These are phyloP conservation scores for Vicia villosa DNA, from an alignment of 306 rosid genomes.

Conservation along the genomic window DNA sequence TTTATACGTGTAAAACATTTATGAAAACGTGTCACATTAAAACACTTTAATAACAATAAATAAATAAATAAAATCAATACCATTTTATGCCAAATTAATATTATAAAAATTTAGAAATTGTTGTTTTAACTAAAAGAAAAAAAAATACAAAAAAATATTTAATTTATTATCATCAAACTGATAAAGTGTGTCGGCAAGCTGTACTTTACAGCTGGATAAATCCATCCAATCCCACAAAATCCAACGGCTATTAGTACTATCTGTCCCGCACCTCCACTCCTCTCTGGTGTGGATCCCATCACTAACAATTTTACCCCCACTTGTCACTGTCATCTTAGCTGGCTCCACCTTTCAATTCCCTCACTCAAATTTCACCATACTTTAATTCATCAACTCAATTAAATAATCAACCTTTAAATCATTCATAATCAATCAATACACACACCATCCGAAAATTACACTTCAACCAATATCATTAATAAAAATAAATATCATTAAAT, in stretches of 20 bases:
- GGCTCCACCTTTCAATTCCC: conserved; percentile 33
- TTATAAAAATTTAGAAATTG: no score
- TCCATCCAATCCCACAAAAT: conserved; percentile 31
- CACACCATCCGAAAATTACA: conserved; percentile 30
- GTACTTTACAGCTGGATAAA: conserved; percentile 44
- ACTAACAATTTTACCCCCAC: conserved; percentile 26
- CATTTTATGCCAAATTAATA: no score
- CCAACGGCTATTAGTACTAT: conserved; percentile 39
- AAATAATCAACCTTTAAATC: not conserved
- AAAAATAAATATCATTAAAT: not conserved
- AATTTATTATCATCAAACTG: no score
- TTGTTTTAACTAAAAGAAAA: no score
- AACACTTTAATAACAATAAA: no score
- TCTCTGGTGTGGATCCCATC: conserved; percentile 33
- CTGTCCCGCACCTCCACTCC: conserved; percentile 7
- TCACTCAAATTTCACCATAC: not conserved
- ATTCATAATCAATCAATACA: not conserved
- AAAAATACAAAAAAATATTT: no score
- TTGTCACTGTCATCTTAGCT: conserved; percentile 45
- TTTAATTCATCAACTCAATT: not conserved
- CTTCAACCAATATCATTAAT: conserved; percentile 1
- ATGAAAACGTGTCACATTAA: no score
- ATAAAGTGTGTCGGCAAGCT: not conserved
- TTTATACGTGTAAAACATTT: no score
- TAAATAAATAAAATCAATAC: no score